Evolutionary conservation across 2,329 filamentous ascomycete genomes (phyloP), one percentile per base, ranked within the genome.

Genomic region (Cladosporium colombiae): DNA sequence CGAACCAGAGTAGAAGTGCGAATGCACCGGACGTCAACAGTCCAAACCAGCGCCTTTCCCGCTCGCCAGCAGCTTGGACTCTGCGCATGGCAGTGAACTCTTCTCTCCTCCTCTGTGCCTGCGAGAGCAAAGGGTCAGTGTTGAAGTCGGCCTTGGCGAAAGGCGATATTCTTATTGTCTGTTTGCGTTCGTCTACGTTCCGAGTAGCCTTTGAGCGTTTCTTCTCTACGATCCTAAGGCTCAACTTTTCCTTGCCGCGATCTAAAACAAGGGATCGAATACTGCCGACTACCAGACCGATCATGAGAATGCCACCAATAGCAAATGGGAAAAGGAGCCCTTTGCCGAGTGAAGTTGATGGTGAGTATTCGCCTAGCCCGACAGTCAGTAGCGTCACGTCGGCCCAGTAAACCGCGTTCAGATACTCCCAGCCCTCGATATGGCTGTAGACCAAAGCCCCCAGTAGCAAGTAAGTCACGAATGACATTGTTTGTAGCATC

Each of bases 371-470:
- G 14, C 85, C 85, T 16, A 86, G 77, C 4, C 85, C 85, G 6
- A 87, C 79, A 0, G 85, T 86, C 2, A 87, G 78, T 1, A 86
- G 73, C 0, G 85, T 86, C 55, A 84, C 84, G 68, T 86, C 81
- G 2, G 84, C 82, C 79, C 82, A 87, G 69, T 84, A 87, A 0
- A 87, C 80, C 1, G 81, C 81, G 68, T 86, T 83, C 0, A 86
- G 74, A 67, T 80, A 86, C 37, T 77, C 74, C 84, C 84, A 86
- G 16, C 76, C 79, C 70, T 86, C 84, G 40, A 85, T 74, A 66
- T 83, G 74, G 55, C 77, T 80, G 68, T 79, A 83, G 0, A 83
- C 73, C 18, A 82, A 69, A 4, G 82, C 81, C 4, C 82, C 82
- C 1, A 84, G 70, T 2, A 84, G 76, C 6, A 84, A 71, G 64